phyloP scores from a whole-genome alignment of 192 early-diverging fungal species.

The Entomortierella beljakovae region DNA sequence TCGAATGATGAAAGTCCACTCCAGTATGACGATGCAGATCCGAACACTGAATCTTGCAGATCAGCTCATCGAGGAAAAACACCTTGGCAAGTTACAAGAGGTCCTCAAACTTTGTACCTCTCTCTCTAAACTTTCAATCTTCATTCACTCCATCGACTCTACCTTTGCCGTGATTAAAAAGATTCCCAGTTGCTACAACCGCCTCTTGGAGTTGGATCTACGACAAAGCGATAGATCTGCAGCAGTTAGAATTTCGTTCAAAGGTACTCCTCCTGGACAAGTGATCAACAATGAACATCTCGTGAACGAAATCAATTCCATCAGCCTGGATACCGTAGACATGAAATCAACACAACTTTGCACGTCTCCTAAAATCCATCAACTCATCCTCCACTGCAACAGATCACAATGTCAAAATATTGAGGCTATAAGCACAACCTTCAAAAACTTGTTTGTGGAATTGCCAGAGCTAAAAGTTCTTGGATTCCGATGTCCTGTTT shows the following conservation, averaged over 20 bases:
- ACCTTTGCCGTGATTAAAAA: background rate
- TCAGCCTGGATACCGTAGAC: background rate
- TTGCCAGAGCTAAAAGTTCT: background rate
- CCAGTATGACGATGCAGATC: background rate
- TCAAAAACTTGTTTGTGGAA: background rate
- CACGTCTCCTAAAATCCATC: background rate
- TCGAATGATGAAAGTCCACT: background rate
- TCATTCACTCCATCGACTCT: background rate
- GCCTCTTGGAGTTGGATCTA: constrained; percentile 1
- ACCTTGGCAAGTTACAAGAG: background rate
- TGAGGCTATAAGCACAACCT: background rate
- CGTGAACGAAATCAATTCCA: background rate
- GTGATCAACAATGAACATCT: background rate
- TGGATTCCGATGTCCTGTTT: background rate
- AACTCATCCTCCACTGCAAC: background rate
- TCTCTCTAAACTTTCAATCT: background rate
- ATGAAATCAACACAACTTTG: background rate
- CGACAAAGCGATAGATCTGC: background rate
- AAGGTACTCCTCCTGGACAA: background rate
- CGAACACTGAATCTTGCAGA: background rate
- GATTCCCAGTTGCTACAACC: background rate
- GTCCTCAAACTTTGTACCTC: background rate
- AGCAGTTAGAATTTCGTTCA: background rate
- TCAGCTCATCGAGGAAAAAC: background rate
- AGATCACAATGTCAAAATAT: background rate